Conservation (phyloP, 768 basidiomycete genomes). For the Leccinum rimulosum region DNA sequence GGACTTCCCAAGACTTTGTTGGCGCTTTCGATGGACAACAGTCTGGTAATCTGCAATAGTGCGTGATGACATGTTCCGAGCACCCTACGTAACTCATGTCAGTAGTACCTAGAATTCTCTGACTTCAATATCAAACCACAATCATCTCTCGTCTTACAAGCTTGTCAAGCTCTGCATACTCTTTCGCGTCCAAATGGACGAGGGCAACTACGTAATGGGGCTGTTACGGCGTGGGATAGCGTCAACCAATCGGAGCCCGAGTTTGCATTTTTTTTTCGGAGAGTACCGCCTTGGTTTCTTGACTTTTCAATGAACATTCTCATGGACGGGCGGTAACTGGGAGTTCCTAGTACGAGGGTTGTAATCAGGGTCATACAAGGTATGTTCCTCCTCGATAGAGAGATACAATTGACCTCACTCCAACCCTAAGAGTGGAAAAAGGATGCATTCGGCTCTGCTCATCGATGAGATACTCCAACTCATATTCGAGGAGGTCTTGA, state of each 20-base stretch:
- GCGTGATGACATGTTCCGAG: slow-evolving; percentile 10
- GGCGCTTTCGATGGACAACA: slow-evolving; percentile 2
- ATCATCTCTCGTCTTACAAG: too few species aligned
- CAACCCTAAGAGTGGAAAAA: neutral
- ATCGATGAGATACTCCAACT: slow-evolving; percentile 50
- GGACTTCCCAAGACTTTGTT: neutral
- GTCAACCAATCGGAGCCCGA: slow-evolving; percentile 9
- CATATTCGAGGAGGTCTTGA: slow-evolving; percentile 37
- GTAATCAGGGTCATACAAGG: neutral
- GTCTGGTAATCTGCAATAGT: slow-evolving; percentile 9
- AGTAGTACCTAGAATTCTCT: neutral
- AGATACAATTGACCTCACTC: neutral
- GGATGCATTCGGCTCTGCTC: slow-evolving; percentile 44
- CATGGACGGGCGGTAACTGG: neutral
- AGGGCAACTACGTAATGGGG: neutral
- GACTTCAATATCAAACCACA: slow-evolving; percentile 1
- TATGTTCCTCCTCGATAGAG: neutral
- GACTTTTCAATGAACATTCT: neutral
- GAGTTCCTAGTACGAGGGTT: neutral
- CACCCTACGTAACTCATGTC: slow-evolving; percentile 12
- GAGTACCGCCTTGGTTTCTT: slow-evolving; percentile 12
- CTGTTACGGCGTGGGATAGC: slow-evolving; percentile 9
- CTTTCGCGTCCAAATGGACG: neutral
- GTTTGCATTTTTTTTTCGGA: slow-evolving; percentile 17
- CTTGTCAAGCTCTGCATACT: neutral